Evolutionary conservation across 164 flowering plant genomes (phyloP), one percentile per base, ranked within the genome.

Genomic region (Magnolia officinalis): DNA sequence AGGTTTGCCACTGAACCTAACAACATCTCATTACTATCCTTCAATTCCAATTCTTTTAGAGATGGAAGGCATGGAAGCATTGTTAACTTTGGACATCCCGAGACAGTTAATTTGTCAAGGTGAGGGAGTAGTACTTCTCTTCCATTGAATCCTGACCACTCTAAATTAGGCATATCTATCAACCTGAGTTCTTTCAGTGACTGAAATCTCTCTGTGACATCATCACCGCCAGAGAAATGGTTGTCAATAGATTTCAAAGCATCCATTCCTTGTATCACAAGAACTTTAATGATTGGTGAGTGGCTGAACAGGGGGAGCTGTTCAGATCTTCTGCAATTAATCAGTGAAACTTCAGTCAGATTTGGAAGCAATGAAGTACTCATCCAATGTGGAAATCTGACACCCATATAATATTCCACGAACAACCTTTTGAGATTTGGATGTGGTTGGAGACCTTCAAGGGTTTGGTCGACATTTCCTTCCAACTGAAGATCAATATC

Each of bases 361-460:
- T 73, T 80, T 1, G 70, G 67, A 8, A 81, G 73, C 14, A 6
- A 8, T 14, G 31, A 49, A 26, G 63, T 26, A 14, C 13, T 13
- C 63, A 69, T 24, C 88, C 86, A 83, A 8, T 2, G 0, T 14
- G 85, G 86, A 45, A 83, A 77, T 0, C 1, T n/a, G 11, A 14
- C 8, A 14, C 86, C 86, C 18, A 59, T 24, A 52, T 77, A 85
- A 0, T 55, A 70, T 26, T 26, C 29, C 29, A 26, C 29, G 1
- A 1, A 7, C 72, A 85, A 50, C 16, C 21, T 74, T 23, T 77
- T 72, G 8, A 83, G 26, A 58, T 75, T 75, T 64, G 9, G 1
- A 50, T 80, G 78, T 18, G 88, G 86, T 23, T 81, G 21, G 23
- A 82, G 81, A 20, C 69, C 6, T 7, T 59, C 29, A 19, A 83